Percentiles rank a stretch among this genome's conserved stretches.
Conservation (phyloP, 441 rosid species). For the Mallotus repandus region DNA sequence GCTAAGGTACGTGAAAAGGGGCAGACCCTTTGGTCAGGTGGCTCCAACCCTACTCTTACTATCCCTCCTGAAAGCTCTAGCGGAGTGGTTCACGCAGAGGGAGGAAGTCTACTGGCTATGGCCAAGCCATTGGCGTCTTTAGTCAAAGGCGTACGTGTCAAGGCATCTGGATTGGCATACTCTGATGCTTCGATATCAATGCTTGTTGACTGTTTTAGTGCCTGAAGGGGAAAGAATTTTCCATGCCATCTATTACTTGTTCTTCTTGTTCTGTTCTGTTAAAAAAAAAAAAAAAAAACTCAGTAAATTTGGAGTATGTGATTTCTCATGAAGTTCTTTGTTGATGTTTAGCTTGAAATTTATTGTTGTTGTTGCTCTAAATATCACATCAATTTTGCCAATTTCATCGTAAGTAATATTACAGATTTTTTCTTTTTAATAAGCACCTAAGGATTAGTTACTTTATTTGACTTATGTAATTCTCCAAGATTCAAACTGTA, state of each 20-base stretch:
- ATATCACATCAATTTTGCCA: background rate
- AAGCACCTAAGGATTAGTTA: too few species aligned
- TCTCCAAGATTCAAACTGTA: too few species aligned
- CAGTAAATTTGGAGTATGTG: background rate
- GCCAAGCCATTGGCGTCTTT: slow-evolving; percentile 20
- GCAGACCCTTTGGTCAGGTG: slow-evolving; percentile 29
- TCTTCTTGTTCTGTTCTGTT: background rate
- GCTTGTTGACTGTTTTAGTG: slow-evolving; percentile 41
- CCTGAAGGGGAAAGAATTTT: background rate
- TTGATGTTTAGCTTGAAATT: background rate
- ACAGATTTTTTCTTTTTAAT: too few species aligned
- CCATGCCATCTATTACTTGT: background rate
- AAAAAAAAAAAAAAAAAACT: background rate
- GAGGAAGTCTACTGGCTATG: slow-evolving; percentile 5
- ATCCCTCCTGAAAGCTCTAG: slow-evolving; percentile 7
- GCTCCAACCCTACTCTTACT: slow-evolving; percentile 13
- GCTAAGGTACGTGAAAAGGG: slow-evolving; percentile 45
- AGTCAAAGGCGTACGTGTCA: slow-evolving; percentile 12
- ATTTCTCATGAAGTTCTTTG: background rate
- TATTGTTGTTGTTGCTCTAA: background rate
- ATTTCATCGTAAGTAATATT: too few species aligned
- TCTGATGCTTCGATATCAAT: slow-evolving; percentile 52
- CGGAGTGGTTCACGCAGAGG: slow-evolving; percentile 22
- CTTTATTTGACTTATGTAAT: too few species aligned
- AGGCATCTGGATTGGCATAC: background rate